Evolutionary conservation across 176 grass and related monocot genomes (phyloP), one percentile per base, ranked within the genome.

Genomic region (Raddia distichophylla): DNA sequence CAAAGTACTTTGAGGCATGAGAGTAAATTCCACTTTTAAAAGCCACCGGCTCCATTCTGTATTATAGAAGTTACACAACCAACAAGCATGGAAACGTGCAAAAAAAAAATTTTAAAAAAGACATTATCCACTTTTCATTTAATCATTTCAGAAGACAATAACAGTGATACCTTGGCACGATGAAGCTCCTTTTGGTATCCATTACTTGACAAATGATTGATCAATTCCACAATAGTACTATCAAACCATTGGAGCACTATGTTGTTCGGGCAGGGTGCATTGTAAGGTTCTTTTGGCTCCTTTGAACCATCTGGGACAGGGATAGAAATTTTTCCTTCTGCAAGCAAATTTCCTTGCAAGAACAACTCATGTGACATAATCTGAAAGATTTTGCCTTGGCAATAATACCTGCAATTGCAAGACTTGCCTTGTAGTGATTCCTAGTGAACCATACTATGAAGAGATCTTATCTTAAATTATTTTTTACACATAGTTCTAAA

Each of bases 321-420:
- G 40, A 79, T 89, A 52, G 44, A 82, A 83, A 80, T 75, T 67
- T 74, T 86, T 56, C 64, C 73, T 65, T 84, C 82, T 73, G 64
- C 82, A 65, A 83, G 63, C 60, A 93, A 50, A 76, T 80, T 93
- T 78, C 88, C 90, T 80, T 86, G 84, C 52, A 98, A 80, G 76
- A 98, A 98, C 53, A 98, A 86, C 69, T 98, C 95, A 82, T 90
- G 71, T 59, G 92, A 87, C 84, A 94, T 89, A 14, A 98, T 93
- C 75, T 93, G 84, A 53, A 98, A 86, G 65, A 95, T 52, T 85
- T 71, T 89, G 82, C 82, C 88, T 68, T 86, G 86, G 66, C 95
- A 93, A 71, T 47, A 67, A 70, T 87, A 91, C 87, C 94, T 97
- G 56, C 50, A 82, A 83, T 50, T 77, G 48, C 55, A 71, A 82